Evolutionary conservation across 495 filamentous ascomycete genomes (phyloP).

Genomic region (Talaromyces nanjingensis): DNA sequence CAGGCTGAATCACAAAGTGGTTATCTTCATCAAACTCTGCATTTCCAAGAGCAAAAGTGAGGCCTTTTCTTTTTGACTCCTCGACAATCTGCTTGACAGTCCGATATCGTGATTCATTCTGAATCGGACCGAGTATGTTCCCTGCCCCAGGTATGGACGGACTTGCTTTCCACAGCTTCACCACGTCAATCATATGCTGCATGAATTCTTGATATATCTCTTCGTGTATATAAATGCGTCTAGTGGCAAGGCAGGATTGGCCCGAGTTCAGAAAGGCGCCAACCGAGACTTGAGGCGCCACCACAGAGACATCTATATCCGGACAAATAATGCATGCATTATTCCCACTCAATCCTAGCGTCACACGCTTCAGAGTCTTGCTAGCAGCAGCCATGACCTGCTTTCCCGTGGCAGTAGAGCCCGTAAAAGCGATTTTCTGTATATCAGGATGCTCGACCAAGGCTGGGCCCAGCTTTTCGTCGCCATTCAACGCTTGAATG

Average conservation of each 20-base stretch:
- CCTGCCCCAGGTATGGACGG: conserved; percentile 15
- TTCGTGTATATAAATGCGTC: conserved; percentile 60
- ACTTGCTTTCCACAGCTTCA: conserved; percentile 39
- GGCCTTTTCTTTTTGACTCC: conserved; percentile 35
- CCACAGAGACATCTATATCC: conserved; percentile 54
- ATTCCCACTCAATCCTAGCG: conserved; percentile 54
- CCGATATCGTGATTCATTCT: conserved; percentile 47
- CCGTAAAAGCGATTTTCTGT: conserved; percentile 57
- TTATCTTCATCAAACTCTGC: conserved; percentile 21
- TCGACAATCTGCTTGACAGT: conserved; percentile 38
- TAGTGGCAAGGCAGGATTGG: conserved; percentile 48
- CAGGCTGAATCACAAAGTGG: conserved; percentile 41
- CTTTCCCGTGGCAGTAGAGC: conserved; percentile 53
- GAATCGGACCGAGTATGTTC: conserved; percentile 24
- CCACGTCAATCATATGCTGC: conserved; percentile 40
- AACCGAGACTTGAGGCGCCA: conserved; percentile 45
- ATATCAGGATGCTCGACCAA: conserved; percentile 48
- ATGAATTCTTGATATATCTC: conserved; percentile 53
- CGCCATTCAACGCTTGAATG: conserved; percentile 53
- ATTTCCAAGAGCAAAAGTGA: conserved; percentile 37
- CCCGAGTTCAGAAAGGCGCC: conserved; percentile 52
- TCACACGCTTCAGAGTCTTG: conserved; percentile 49
- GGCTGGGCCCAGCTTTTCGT: conserved; percentile 48
- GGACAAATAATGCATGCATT: conserved; percentile 54
- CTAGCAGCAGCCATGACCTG: conserved; percentile 48